These are phyloP conservation scores for Yamadazyma diospyri DNA, from an alignment of 1,139 yeast species.

Conservation along the genomic window DNA sequence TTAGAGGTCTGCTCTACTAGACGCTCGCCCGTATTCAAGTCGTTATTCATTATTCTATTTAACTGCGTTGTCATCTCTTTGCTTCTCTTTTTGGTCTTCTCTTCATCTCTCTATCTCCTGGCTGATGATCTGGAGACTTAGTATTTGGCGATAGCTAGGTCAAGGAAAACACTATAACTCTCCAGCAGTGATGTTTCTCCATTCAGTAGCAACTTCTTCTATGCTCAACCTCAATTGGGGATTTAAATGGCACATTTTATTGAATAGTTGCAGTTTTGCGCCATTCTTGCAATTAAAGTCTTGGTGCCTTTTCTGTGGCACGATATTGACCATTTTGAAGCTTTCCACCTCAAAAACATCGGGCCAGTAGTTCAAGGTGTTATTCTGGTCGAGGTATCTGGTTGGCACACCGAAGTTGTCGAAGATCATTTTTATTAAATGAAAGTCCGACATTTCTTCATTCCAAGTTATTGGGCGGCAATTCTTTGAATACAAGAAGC, in stretches of 20 bases:
- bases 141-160: no score
- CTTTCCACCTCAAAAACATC: slow-evolving; percentile 30
- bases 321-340: slow-evolving; percentile 29
- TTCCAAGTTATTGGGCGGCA: slow-evolving; percentile 40
- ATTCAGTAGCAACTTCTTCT: slow-evolving; percentile 8
- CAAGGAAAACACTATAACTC: no score
- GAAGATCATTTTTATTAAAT: slow-evolving; percentile 61
- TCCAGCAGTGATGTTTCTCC: no score
- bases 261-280: slow-evolving; percentile 8
- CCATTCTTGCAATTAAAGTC: slow-evolving; percentile 29
- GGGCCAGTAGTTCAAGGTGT: slow-evolving; percentile 32
- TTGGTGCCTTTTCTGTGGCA: slow-evolving; percentile 14
- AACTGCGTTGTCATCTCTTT: no score
- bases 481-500: slow-evolving; percentile 52
- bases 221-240: slow-evolving; percentile 22
- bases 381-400: no score
- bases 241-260: slow-evolving; percentile 18
- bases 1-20: no score
- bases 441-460: slow-evolving; percentile 54
- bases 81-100: no score
- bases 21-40: no score
- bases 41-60: no score
- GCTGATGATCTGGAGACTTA: no score
- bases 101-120: no score
- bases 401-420: slow-evolving; percentile 70